These are phyloP conservation scores for Hygrocybe punicea DNA, from an alignment of 768 basidiomycete genomes.

Conservation along the genomic window DNA sequence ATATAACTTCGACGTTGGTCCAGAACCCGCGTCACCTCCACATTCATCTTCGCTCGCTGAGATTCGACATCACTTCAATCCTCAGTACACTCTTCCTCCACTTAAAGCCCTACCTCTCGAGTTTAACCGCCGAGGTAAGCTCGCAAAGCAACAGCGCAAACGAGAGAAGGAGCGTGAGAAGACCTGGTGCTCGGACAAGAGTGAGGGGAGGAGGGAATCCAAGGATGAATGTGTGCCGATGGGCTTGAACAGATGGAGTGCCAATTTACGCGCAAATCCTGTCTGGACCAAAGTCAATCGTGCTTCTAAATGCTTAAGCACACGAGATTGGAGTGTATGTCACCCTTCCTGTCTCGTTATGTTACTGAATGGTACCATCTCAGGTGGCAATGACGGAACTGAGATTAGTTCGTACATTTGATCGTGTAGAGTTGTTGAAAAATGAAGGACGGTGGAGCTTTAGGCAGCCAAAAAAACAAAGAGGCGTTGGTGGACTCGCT, in stretches of 20 bases:
- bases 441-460: slow-evolving; percentile 82
- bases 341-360: background rate
- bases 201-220: slow-evolving; percentile 39
- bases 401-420: slow-evolving; percentile 72
- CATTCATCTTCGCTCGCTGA: slow-evolving; percentile 12
- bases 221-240: slow-evolving; percentile 59
- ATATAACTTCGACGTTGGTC: slow-evolving; percentile 29
- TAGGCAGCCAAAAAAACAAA: slow-evolving; percentile 91
- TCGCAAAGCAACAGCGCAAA: slow-evolving; percentile 45
- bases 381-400: slow-evolving; percentile 80
- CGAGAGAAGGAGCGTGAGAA: slow-evolving; percentile 49
- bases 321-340: slow-evolving; percentile 79
- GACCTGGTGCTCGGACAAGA: slow-evolving; percentile 39
- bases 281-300: slow-evolving; percentile 65
- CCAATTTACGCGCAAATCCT: slow-evolving; percentile 72
- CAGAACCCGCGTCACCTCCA: slow-evolving; percentile 12
- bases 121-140: slow-evolving; percentile 47
- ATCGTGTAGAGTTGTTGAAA: slow-evolving; percentile 82
- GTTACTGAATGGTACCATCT: slow-evolving; percentile 3
- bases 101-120: slow-evolving; percentile 48
- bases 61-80: slow-evolving; percentile 32
- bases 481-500: slow-evolving; percentile 64
- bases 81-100: slow-evolving; percentile 47
- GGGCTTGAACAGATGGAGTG: slow-evolving; percentile 70
- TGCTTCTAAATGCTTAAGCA: slow-evolving; percentile 73